Evolutionary conservation across 2,329 filamentous ascomycete species (phyloP).

Genomic region (Ophiostoma himal-ulmi): DNA sequence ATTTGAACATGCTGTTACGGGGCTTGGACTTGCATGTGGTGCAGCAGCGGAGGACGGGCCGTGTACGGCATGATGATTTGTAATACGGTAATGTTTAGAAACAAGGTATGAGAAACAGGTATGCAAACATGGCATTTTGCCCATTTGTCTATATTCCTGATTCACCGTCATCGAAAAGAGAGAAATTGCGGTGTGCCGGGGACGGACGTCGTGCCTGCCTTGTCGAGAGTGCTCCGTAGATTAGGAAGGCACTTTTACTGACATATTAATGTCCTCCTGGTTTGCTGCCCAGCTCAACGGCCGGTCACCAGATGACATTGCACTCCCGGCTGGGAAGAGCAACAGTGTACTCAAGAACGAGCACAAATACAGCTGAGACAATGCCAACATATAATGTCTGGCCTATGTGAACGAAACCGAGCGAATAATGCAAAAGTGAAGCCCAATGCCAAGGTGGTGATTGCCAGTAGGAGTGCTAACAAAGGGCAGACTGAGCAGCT

Average conservation of each 20-base stretch:
- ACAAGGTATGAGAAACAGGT: neutral
- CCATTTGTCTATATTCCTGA: neutral
- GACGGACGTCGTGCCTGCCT: neutral
- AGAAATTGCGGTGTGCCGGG: conserved; percentile 13
- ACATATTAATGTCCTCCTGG: too few species aligned
- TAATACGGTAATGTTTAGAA: neutral
- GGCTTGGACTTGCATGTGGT: conserved; percentile 4
- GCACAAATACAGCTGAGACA: neutral
- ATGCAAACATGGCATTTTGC: neutral
- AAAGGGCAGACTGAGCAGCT: too few species aligned
- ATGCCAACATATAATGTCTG: neutral
- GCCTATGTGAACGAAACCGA: neutral
- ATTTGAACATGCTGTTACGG: neutral
- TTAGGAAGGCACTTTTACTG: neutral
- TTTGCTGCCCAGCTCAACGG: too few species aligned
- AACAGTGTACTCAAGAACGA: too few species aligned
- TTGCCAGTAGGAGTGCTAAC: neutral
- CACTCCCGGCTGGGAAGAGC: too few species aligned
- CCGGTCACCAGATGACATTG: too few species aligned
- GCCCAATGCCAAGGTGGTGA: conserved; percentile 4
- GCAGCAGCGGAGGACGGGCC: neutral
- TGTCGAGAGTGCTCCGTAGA: neutral
- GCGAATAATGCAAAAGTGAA: neutral
- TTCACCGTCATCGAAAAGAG: conserved; percentile 28
- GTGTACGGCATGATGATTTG: conserved; percentile 23